phyloP scores from a whole-genome alignment of 257 asterid genomes.

The Forsythia suspensa region DNA sequence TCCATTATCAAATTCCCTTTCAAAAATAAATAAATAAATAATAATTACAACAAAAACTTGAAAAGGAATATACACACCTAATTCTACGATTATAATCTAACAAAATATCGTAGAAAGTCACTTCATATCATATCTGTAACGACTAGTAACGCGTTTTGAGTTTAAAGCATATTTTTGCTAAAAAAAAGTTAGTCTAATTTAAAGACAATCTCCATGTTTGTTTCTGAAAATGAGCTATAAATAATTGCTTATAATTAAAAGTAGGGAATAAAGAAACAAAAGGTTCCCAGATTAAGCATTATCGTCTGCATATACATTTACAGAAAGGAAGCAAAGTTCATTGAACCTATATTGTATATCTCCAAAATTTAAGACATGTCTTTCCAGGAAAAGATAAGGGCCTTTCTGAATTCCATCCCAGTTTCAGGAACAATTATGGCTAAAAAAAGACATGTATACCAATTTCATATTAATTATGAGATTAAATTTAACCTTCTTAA shows the following conservation, averaged over 20 bases:
- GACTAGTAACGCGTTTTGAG: not conserved
- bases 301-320: not conserved
- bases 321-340: constrained; percentile 25
- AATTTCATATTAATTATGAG: too few relatives aligned
- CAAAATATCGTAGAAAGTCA: not conserved
- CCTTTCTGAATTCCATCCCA: constrained; percentile 35
- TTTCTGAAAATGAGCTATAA: not conserved
- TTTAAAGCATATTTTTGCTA: not conserved
- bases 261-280: not conserved
- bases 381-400: constrained; percentile 23
- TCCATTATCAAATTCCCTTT: not conserved
- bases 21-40: not conserved
- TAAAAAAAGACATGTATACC: constrained; percentile 8
- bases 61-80: not conserved
- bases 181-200: not conserved
- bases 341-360: constrained; percentile 17
- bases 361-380: constrained; percentile 12
- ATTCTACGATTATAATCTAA: too few relatives aligned
- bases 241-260: not conserved
- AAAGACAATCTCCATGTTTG: not conserved
- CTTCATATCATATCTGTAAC: not conserved
- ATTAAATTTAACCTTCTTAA: too few relatives aligned
- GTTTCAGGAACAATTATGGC: constrained; percentile 28
- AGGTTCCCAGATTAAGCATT: not conserved
- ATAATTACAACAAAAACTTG: not conserved